Evolutionary conservation across 306 rosid species (phyloP), one percentile per base, ranked within the genome.

Genomic region (Quercus glauca): DNA sequence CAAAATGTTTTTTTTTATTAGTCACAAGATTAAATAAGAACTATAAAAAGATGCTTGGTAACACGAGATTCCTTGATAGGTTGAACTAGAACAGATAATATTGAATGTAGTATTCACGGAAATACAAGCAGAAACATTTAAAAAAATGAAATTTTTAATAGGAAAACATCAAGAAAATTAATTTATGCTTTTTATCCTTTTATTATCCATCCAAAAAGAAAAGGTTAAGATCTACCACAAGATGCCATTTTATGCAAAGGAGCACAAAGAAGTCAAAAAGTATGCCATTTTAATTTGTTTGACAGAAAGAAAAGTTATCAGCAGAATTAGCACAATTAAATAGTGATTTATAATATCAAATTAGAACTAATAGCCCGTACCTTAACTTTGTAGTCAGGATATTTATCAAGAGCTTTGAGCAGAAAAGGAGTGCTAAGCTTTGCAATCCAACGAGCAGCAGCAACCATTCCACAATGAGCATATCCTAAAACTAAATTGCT

Each of bases 381-480:
- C 98, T 91, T 85, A 55, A 95, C 78, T 78, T 84, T 83, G 85
- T 87, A 95, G 82, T 95, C 94, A 14, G 98, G 98, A 84, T 77
- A 86, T 86, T 95, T 93, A 77, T 49, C 78, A 67, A 92, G 92
- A 82, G 92, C 99, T 86, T 88, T 83, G 37, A 86, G 91, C 78
- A 95, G 84, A 84, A 84, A 87, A 79, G 99, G 98, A 82, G 94
- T 85, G 84, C 91, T 89, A 57, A 92, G 93, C 94, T 89, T 95
- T 70, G 99, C 97, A 84, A 91, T 95, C 99, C 99, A 95, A 49
- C 98, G 93, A 75, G 98, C 99, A 67, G 99, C 97, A 81, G 97
- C 99, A 84, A 95, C 99, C 99, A 95, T 95, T 74, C 99, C 99
- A 76, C 94, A 95, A 76, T 95, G 99, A 28, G 99, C 99, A 87